A percentile compares a stretch with the other conserved stretches of the same genome.
Conservation (phyloP, 2,329 filamentous ascomycete genomes). For the Penicillium sp. region DNA sequence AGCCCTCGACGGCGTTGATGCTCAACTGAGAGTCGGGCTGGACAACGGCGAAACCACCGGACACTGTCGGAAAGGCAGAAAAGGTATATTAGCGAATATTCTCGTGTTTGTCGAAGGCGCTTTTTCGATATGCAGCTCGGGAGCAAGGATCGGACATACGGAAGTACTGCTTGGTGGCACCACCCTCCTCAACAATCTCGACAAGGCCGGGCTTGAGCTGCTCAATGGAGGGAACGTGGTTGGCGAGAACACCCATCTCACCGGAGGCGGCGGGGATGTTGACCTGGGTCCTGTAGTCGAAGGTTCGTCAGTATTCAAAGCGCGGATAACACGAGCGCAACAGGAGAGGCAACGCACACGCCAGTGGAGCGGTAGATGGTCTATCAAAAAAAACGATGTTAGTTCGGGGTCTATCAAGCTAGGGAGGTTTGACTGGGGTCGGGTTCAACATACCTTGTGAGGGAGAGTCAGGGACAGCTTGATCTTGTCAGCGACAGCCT, state of each 20-base stretch:
- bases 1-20: constrained; percentile 98
- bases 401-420: constrained; percentile 18
- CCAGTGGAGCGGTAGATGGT: constrained; percentile 69
- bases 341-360: constrained; percentile 56
- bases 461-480: constrained; percentile 97
- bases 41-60: constrained; percentile 93
- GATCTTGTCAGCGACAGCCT: constrained; percentile 88
- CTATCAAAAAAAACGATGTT: constrained; percentile 41
- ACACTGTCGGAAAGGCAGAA: constrained; percentile 60
- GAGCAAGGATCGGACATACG: constrained; percentile 59
- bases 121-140: constrained; percentile 1
- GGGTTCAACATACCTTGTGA: constrained; percentile 77
- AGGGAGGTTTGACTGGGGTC: constrained; percentile 12
- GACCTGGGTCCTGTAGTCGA: constrained; percentile 79
- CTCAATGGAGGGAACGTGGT: constrained; percentile 98
- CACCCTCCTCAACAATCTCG: constrained; percentile 91
- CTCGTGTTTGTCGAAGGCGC: constrained; percentile 4
- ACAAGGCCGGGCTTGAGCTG: constrained; percentile 96
- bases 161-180: constrained; percentile 94
- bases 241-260: constrained; percentile 99
- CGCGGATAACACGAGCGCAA: constrained; percentile 8
- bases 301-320: constrained; percentile 49
- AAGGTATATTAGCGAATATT: constrained; percentile 19
- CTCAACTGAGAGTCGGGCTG: constrained; percentile 92
- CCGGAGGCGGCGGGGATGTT: constrained; percentile 98